Evolutionary conservation across 805 yeast species (phyloP).

Genomic region (Lipomyces lipofer): DNA sequence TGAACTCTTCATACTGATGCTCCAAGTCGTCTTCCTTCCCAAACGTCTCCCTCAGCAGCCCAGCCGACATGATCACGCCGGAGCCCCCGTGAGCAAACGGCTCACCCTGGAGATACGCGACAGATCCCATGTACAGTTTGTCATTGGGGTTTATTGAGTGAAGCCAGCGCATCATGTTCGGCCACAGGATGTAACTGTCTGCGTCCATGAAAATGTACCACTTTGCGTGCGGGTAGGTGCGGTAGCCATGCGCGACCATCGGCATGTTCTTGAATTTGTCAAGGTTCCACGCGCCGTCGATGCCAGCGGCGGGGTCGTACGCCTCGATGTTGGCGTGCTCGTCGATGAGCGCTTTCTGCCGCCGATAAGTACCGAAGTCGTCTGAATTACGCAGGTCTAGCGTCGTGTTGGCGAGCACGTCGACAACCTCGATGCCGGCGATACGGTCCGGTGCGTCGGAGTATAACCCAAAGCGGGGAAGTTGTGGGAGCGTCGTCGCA

Average conservation of each 20-base stretch:
- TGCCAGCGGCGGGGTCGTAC: constrained; percentile 4
- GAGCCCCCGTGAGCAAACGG: constrained; percentile 45
- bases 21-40: constrained; percentile 29
- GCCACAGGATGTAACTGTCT: constrained; percentile 38
- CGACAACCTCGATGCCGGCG: constrained; percentile 40
- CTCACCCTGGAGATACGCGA: constrained; percentile 31
- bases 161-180: constrained; percentile 35
- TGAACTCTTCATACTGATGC: constrained; percentile 30
- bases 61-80: constrained; percentile 40
- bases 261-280: constrained; percentile 44
- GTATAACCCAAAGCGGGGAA: constrained; percentile 40
- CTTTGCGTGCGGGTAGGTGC: constrained; percentile 32
- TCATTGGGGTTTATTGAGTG: constrained; percentile 34
- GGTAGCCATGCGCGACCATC: constrained; percentile 41
- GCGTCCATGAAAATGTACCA: constrained; percentile 44
- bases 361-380: constrained; percentile 35
- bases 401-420: constrained; percentile 34
- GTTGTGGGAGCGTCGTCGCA: constrained; percentile 39
- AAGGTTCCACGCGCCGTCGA: constrained; percentile 39
- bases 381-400: constrained; percentile 14
- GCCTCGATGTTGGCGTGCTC: constrained; percentile 33
- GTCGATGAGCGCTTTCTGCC: constrained; percentile 32
- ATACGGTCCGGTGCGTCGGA: constrained; percentile 39
- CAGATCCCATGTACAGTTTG: constrained; percentile 39
- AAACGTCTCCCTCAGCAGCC: constrained; percentile 37